Percentiles rank a stretch among this genome's conserved stretches.
phyloP scores from a whole-genome alignment of 2,329 filamentous ascomycete genomes.

The Elsinoe batatas region DNA sequence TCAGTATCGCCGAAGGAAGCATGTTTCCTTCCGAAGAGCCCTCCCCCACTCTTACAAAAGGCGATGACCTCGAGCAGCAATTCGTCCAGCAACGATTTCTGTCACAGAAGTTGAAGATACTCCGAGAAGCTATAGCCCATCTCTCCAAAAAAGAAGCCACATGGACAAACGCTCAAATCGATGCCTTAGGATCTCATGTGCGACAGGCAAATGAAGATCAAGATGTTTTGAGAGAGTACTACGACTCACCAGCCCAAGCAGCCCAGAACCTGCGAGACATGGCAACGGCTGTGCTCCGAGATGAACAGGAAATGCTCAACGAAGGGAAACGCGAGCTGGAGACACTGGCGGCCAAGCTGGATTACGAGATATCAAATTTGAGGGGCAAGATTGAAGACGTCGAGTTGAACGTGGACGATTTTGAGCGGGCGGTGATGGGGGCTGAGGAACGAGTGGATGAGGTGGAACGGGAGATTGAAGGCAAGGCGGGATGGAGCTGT shows the following conservation, averaged over 20 bases:
- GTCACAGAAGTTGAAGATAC: slow-evolving; percentile 17
- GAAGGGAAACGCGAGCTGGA: slow-evolving; percentile 73
- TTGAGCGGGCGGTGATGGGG: slow-evolving; percentile 61
- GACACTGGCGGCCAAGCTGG: slow-evolving; percentile 69
- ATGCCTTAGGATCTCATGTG: slow-evolving; percentile 50
- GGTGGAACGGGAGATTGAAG: slow-evolving; percentile 49
- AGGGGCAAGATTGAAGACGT: slow-evolving; percentile 74
- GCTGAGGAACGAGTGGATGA: slow-evolving; percentile 40
- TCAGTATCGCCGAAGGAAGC: slow-evolving; percentile 66
- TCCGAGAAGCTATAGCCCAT: slow-evolving; percentile 44
- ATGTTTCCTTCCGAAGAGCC: slow-evolving; percentile 50
- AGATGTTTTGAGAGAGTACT: slow-evolving; percentile 55
- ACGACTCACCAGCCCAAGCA: slow-evolving; percentile 59
- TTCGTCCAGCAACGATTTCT: slow-evolving; percentile 17
- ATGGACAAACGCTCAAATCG: slow-evolving; percentile 53
- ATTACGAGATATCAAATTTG: slow-evolving; percentile 83
- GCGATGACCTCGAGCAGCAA: slow-evolving; percentile 28
- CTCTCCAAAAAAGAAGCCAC: slow-evolving; percentile 46
- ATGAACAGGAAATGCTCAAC: slow-evolving; percentile 57
- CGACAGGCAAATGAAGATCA: slow-evolving; percentile 52
- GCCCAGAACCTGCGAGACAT: slow-evolving; percentile 58
- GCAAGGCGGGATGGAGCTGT: slow-evolving; percentile 21
- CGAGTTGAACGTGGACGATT: slow-evolving; percentile 69
- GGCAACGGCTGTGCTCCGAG: slow-evolving; percentile 57
- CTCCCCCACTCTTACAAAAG: slow-evolving; percentile 1